A percentile compares a stretch with the other conserved stretches of the same genome.
These are phyloP conservation scores for Chrysanthemum seticuspe DNA, from an alignment of 129 eudicot genomes.

Conservation along the genomic window DNA sequence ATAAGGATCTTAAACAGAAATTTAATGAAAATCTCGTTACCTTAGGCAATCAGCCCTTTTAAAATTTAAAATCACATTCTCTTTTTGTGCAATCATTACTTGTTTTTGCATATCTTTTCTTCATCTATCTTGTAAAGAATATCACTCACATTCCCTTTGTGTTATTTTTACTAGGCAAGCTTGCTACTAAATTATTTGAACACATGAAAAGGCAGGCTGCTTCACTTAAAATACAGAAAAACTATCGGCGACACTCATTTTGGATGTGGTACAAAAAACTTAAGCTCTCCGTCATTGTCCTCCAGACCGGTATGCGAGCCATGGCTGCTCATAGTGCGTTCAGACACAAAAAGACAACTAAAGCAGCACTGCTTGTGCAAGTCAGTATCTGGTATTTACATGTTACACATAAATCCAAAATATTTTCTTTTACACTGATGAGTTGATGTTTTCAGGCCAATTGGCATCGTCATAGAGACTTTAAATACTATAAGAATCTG, in stretches of 20 bases:
- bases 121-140: conserved; percentile 20
- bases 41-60: too few relatives aligned
- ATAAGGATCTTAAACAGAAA: neutral
- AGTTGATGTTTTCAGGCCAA: conserved; percentile 54
- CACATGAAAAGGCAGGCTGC: conserved; percentile 66
- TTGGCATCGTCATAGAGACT: conserved; percentile 80
- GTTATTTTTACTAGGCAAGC: conserved; percentile 43
- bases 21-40: too few relatives aligned
- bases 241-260: conserved; percentile 50
- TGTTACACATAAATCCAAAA: conserved; percentile 13
- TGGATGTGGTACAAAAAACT: conserved; percentile 45
- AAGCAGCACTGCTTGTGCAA: conserved; percentile 79
- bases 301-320: conserved; percentile 79
- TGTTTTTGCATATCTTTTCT: neutral
- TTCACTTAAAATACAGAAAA: conserved; percentile 61
- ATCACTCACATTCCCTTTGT: conserved; percentile 11
- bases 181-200: conserved; percentile 53
- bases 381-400: conserved; percentile 34
- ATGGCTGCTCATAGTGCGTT: conserved; percentile 73
- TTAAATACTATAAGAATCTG: conserved; percentile 64
- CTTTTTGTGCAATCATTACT: conserved; percentile 19
- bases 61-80: neutral
- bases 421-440: conserved; percentile 13
- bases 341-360: conserved; percentile 59
- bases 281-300: conserved; percentile 41